A percentile compares a stretch with the other conserved stretches of the same genome.
Evolutionary conservation across 345 rosid species (phyloP).

Genomic region (Corchorus capsularis): DNA sequence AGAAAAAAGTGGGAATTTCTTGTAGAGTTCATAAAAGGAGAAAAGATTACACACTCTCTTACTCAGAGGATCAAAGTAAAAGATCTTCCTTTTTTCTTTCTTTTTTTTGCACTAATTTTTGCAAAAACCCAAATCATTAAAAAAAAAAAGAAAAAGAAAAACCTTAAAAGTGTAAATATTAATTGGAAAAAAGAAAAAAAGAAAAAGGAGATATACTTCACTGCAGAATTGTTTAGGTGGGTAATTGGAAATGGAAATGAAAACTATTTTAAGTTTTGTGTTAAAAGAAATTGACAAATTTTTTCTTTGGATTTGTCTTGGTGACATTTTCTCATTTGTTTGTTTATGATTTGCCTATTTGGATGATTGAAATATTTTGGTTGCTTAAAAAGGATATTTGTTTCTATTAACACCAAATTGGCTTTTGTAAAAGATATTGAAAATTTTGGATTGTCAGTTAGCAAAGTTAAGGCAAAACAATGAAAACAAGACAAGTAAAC

Average conservation of each 20-base stretch:
- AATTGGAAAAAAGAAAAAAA: background rate
- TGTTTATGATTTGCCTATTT: background rate
- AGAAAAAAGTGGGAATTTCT: conserved; percentile 12
- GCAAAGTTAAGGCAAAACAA: background rate
- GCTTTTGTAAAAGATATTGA: background rate
- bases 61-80: conserved; percentile 15
- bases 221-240: background rate
- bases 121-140: background rate
- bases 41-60: conserved; percentile 16
- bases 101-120: conserved; percentile 10
- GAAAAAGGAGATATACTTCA: too few relatives aligned
- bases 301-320: background rate
- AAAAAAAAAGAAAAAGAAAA: too few relatives aligned
- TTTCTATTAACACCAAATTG: background rate
- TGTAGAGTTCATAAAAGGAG: conserved; percentile 5
- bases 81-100: conserved; percentile 9
- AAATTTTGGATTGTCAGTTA: background rate
- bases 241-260: background rate
- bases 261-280: background rate
- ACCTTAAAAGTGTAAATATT: background rate
- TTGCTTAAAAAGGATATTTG: background rate
- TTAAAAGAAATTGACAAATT: background rate
- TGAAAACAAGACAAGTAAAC: background rate
- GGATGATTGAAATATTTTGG: background rate
- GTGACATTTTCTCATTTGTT: background rate